Evolutionary conservation across 768 basidiomycete species (phyloP).

Genomic region (Lactifluus piperatus): DNA sequence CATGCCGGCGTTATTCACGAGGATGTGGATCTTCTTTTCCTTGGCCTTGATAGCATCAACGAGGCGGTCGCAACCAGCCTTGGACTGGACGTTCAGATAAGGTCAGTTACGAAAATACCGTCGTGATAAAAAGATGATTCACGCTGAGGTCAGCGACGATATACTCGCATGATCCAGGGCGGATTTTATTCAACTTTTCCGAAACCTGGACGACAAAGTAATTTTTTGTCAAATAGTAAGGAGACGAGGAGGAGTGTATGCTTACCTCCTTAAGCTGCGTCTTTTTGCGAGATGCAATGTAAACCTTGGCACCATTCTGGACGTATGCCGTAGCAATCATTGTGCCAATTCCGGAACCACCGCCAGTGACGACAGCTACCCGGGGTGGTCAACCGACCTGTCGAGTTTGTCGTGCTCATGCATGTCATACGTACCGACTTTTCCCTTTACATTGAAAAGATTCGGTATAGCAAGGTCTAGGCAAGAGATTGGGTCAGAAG

Average conservation of each 20-base stretch:
- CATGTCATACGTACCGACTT: constrained; percentile 13
- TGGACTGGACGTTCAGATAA: constrained; percentile 38
- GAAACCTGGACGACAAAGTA: too few species aligned
- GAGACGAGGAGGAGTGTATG: too few species aligned
- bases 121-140: constrained; percentile 28
- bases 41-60: constrained; percentile 57
- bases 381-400: background rate
- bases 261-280: constrained; percentile 61
- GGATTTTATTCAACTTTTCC: constrained; percentile 50
- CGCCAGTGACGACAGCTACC: constrained; percentile 72
- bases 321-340: constrained; percentile 80
- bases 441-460: constrained; percentile 20
- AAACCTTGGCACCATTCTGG: constrained; percentile 81
- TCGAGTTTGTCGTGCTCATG: background rate
- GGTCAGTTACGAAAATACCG: too few species aligned
- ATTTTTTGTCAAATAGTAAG: too few species aligned
- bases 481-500: background rate
- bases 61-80: constrained; percentile 71
- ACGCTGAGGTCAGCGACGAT: constrained; percentile 69
- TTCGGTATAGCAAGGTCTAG: constrained; percentile 14
- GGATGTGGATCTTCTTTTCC: constrained; percentile 68
- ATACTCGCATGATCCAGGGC: constrained; percentile 58
- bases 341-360: constrained; percentile 74
- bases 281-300: constrained; percentile 84
- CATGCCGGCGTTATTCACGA: constrained; percentile 78